phyloP scores from a whole-genome alignment of 2,329 filamentous ascomycete species.

The Tolypocladium pustulatum region DNA sequence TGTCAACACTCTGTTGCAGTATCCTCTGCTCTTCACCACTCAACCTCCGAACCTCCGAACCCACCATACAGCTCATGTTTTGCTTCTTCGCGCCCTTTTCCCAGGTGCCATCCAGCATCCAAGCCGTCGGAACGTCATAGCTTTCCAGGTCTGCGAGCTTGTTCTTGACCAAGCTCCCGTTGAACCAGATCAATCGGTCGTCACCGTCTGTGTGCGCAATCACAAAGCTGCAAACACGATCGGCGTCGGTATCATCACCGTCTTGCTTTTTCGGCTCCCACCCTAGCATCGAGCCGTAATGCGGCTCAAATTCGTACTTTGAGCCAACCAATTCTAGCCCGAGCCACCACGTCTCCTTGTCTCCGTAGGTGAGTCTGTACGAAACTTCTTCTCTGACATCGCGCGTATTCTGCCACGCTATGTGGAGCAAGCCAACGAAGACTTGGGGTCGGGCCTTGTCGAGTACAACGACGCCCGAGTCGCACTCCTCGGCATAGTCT shows the following conservation, averaged over 20 bases:
- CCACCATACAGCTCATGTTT: constrained; percentile 27
- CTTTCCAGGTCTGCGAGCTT: constrained; percentile 18
- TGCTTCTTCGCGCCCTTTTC: constrained; percentile 20
- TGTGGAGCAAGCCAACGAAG: constrained; percentile 27
- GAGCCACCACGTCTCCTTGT: constrained; percentile 37
- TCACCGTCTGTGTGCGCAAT: constrained; percentile 31
- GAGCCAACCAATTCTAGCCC: constrained; percentile 29
- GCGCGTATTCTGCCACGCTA: constrained; percentile 32
- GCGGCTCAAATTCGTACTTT: constrained; percentile 25
- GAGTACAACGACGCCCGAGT: constrained; percentile 30
- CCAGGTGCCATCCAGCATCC: constrained; percentile 30
- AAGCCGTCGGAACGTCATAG: constrained; percentile 24
- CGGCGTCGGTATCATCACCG: not conserved
- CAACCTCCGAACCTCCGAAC: constrained; percentile 4
- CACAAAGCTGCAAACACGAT: constrained; percentile 26
- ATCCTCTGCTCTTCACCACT: not conserved
- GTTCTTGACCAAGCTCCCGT: constrained; percentile 30
- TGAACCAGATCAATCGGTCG: constrained; percentile 29
- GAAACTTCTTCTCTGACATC: constrained; percentile 27
- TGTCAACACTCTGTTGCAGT: constrained; percentile 3
- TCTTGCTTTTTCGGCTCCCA: constrained; percentile 11
- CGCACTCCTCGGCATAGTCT: constrained; percentile 28
- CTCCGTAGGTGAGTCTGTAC: constrained; percentile 30
- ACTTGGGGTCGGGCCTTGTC: constrained; percentile 27
- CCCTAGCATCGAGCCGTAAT: constrained; percentile 31